Base-by-base conservation (phyloP, 2,329 filamentous ascomycete species). In the Fusarium stilboides region DNA sequence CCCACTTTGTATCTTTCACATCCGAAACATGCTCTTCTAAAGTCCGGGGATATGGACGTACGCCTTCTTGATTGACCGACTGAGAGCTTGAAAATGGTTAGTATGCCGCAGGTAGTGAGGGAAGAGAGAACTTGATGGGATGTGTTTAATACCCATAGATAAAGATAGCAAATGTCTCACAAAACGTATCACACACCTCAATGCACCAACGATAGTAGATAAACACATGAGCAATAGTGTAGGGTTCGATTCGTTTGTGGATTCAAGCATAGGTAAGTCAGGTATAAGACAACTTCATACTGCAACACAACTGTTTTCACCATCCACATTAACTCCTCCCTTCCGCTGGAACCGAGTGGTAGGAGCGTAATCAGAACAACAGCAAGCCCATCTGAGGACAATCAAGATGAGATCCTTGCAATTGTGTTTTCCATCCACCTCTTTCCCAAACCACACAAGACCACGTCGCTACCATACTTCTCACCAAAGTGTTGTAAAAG, bases 351-450 rank as follows among this genome's bases (percentile, higher is more conserved):
- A 40, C 26, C 22, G 13, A 46, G 8, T 39, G 8, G 31, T 8
- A 31, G 17, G 52, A 43, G 40, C 19, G 39, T 44, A 33, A 43
- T 42, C 13, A 39, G 37, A 37, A 26, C 39, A 54, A 39, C 47
- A 52, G 34, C 22, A 49, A 40, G 19, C 52, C 26, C 26, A n/a
- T 36, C 26, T 36, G n/a, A 55, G 58, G 24, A 52, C 20, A 57
- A 61, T 36, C 28, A 36, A 49, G 20, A 37, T 37, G 34, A 45
- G 26, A 45, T 31, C 20, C 13, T 36, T 47, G 36, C 22, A 43
- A 58, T 60, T 47, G 31, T 55, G 42, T 43, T 68, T 67, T 45
- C 28, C 59, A 59, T 61, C 56, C 43, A 46, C 54, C 47, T 55
- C 59, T 50, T 49, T 22, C 42, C 42, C 51, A 61, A 52, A 60